Evolutionary conservation across 2,329 filamentous ascomycete genomes (phyloP).

Genomic region (Monilinia fructicola): DNA sequence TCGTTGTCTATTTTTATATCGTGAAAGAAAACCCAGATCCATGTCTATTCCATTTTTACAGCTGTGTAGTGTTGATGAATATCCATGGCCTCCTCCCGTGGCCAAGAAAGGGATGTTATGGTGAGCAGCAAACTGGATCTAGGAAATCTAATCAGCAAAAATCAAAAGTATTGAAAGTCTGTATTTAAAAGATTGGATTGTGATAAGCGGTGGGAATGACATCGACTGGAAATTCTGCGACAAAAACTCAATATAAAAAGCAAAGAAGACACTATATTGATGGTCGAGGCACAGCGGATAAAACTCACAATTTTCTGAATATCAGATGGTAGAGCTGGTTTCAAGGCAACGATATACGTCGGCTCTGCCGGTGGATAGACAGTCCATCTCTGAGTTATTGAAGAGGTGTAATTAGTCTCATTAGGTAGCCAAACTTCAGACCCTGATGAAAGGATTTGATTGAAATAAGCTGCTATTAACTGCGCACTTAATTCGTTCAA

Average conservation of each 20-base stretch:
- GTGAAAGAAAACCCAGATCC: not conserved
- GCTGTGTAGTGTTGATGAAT: not conserved
- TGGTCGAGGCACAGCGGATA: not conserved
- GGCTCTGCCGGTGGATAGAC: not conserved
- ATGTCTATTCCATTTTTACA: not conserved
- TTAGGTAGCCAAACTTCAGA: not conserved
- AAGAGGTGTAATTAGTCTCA: not conserved
- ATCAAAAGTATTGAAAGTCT: not conserved
- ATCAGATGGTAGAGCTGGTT: not conserved
- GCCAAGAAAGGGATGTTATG: not conserved
- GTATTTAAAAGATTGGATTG: not conserved
- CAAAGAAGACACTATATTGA: not conserved
- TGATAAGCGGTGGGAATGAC: not conserved
- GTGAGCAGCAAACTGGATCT: not conserved
- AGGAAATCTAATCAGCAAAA: not conserved
- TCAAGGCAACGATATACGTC: not conserved
- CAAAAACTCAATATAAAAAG: not conserved
- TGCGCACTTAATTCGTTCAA: not conserved
- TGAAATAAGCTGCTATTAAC: not conserved
- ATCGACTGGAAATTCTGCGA: not conserved
- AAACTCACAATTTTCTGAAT: not conserved
- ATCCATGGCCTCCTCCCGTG: not conserved
- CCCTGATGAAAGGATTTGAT: not conserved
- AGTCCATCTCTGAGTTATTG: constrained; percentile 10
- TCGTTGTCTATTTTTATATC: not conserved